A percentile compares a stretch with the other conserved stretches of the same genome.
Evolutionary conservation across 352 stramenopile genomes (phyloP).

Genomic region (Globisporangium barbulae): DNA sequence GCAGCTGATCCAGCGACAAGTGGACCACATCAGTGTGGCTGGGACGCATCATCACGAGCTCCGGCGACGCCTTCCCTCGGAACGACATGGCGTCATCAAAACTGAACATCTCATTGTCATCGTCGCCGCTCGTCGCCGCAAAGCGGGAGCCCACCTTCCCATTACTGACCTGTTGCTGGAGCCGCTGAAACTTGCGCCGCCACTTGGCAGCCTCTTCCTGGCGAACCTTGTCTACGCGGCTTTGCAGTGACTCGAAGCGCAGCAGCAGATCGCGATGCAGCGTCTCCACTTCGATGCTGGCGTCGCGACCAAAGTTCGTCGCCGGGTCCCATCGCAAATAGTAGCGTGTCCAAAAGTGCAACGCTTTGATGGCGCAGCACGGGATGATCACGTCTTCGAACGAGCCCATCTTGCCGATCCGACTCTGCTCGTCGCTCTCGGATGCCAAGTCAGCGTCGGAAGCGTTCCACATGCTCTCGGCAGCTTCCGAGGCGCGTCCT

Average conservation of each 20-base stretch:
- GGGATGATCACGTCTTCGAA: conserved; percentile 69
- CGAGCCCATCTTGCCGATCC: conserved; percentile 25
- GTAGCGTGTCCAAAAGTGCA: conserved; percentile 78
- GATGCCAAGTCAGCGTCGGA: conserved; percentile 30
- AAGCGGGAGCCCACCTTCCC: conserved; percentile 3
- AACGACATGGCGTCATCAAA: conserved; percentile 10
- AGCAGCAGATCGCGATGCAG: conserved; percentile 48
- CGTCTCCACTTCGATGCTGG: conserved; percentile 54
- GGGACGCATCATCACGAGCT: conserved; percentile 5
- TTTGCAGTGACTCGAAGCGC: conserved; percentile 30
- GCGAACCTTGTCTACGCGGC: conserved; percentile 20
- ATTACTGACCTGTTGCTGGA: conserved; percentile 7
- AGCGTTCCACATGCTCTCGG: conserved; percentile 27
- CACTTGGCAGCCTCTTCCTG: conserved; percentile 32
- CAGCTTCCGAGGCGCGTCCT: conserved; percentile 25
- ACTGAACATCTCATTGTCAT: conserved; percentile 23
- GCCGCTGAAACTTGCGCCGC: conserved; percentile 23
- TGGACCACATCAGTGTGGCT: conserved; percentile 17
- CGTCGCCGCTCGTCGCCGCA: conserved; percentile 15
- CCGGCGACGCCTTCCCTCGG: neutral
- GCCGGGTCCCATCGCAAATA: conserved; percentile 78
- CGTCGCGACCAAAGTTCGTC: conserved; percentile 52
- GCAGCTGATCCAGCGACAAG: conserved; percentile 13
- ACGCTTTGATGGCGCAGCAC: conserved; percentile 58
- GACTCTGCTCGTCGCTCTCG: conserved; percentile 37